phyloP scores from a whole-genome alignment of 208 protist genomes.

The Trypanosoma mega region DNA sequence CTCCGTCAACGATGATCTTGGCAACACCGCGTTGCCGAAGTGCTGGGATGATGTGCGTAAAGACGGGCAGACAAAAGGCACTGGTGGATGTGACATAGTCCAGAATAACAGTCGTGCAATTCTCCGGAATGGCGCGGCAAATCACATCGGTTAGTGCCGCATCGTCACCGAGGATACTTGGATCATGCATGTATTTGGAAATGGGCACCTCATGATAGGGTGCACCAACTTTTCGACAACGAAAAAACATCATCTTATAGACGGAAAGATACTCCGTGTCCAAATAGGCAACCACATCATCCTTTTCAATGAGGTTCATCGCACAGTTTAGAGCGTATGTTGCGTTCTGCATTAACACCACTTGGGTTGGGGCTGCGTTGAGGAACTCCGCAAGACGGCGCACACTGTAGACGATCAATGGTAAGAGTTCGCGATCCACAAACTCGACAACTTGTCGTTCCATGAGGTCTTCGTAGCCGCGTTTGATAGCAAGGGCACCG shows the following conservation, averaged over 20 bases:
- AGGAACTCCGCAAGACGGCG: slow-evolving; percentile 68
- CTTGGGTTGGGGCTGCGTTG: slow-evolving; percentile 61
- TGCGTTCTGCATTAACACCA: slow-evolving; percentile 90
- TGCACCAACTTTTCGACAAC: slow-evolving; percentile 71
- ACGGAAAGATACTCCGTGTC: slow-evolving; percentile 87
- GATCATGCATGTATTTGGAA: slow-evolving; percentile 54
- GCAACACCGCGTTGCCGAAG: slow-evolving; percentile 58
- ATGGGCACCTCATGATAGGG: slow-evolving; percentile 65
- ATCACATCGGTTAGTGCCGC: slow-evolving; percentile 55
- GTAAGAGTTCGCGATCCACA: slow-evolving; percentile 85
- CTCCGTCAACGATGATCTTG: slow-evolving; percentile 90
- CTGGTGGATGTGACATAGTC: slow-evolving; percentile 90
- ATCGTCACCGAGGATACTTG: slow-evolving; percentile 67
- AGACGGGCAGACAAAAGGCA: slow-evolving; percentile 75
- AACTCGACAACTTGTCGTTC: slow-evolving; percentile 85
- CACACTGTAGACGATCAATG: slow-evolving; percentile 81
- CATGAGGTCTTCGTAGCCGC: slow-evolving; percentile 68
- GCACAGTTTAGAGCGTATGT: slow-evolving; percentile 89
- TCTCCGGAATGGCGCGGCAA: slow-evolving; percentile 51
- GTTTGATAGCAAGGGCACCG: slow-evolving; percentile 71
- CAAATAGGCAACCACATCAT: slow-evolving; percentile 79
- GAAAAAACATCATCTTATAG: slow-evolving; percentile 90
- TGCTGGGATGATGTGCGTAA: slow-evolving; percentile 77
- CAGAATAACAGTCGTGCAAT: slow-evolving; percentile 76
- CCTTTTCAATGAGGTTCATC: slow-evolving; percentile 61